phyloP scores from a whole-genome alignment of 1,284 basidiomycete species.

The Apiotrichum sp. region DNA sequence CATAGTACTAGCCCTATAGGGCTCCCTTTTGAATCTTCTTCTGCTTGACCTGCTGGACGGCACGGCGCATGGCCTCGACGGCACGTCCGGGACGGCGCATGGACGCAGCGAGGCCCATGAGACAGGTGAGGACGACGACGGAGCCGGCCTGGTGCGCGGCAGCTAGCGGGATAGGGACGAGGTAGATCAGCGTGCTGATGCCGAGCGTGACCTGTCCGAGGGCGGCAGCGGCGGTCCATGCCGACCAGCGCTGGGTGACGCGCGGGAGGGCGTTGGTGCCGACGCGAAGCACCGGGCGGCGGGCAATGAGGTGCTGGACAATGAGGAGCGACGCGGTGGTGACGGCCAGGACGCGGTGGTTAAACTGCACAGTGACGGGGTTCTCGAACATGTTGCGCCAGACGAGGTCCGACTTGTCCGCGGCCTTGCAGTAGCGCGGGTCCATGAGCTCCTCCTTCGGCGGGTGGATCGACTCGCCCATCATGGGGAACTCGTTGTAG shows the following conservation, averaged over 20 bases:
- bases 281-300: constrained; percentile 53
- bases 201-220: constrained; percentile 84
- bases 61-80: constrained; percentile 45
- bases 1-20: background rate
- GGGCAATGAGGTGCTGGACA: constrained; percentile 58
- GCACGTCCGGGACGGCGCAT: constrained; percentile 66
- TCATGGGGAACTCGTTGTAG: constrained; percentile 96
- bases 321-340: constrained; percentile 71
- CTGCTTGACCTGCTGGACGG: constrained; percentile 5
- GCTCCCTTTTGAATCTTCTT: background rate
- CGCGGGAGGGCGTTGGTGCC: constrained; percentile 58
- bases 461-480: constrained; percentile 84
- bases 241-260: constrained; percentile 57
- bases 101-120: constrained; percentile 68
- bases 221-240: constrained; percentile 70
- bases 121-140: constrained; percentile 76
- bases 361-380: constrained; percentile 94
- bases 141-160: constrained; percentile 93
- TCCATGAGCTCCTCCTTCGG: constrained; percentile 79
- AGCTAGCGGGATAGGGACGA: constrained; percentile 88
- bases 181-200: constrained; percentile 83
- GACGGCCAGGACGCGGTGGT: constrained; percentile 85
- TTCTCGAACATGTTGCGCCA: constrained; percentile 96
- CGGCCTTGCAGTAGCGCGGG: constrained; percentile 61
- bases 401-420: constrained; percentile 68